These are phyloP conservation scores for Venturia oleaginea DNA, from an alignment of 2,329 filamentous ascomycete genomes.

Conservation along the genomic window DNA sequence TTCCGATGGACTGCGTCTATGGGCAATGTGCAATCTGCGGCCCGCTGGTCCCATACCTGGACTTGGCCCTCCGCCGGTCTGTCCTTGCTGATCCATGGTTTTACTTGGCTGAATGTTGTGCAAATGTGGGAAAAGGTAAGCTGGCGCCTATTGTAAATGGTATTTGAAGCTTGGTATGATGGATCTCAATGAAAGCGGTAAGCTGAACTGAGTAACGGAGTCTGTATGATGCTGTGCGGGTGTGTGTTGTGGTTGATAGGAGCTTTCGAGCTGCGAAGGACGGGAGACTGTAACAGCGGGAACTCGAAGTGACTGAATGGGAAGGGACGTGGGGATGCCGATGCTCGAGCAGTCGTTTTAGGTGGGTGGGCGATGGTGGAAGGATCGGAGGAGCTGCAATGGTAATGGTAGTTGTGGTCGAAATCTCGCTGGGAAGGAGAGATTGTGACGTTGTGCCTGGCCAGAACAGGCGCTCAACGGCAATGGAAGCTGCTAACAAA, in stretches of 20 bases:
- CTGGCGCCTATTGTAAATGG: background rate
- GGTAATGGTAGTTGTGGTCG: background rate
- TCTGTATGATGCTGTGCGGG: background rate
- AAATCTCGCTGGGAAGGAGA: background rate
- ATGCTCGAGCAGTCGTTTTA: background rate
- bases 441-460: conserved; percentile 3
- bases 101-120: conserved; percentile 1
- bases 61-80: conserved; percentile 26
- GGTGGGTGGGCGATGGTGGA: background rate
- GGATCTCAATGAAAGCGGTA: conserved; percentile 10
- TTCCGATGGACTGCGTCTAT: conserved; percentile 94
- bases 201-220: conserved; percentile 3
- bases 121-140: conserved; percentile 1
- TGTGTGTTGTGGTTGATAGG: background rate
- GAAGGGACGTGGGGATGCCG: background rate
- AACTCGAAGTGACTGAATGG: conserved; percentile 2
- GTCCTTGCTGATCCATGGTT: conserved; percentile 14
- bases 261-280: background rate
- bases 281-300: background rate
- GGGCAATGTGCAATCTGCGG: conserved; percentile 91
- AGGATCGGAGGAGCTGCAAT: background rate
- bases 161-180: conserved; percentile 8
- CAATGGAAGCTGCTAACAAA: background rate
- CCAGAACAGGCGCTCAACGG: conserved; percentile 4
- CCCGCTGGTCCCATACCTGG: conserved; percentile 58